Evolutionary conservation across 495 filamentous ascomycete genomes (phyloP).

Genomic region (Aspergillus biplanus): DNA sequence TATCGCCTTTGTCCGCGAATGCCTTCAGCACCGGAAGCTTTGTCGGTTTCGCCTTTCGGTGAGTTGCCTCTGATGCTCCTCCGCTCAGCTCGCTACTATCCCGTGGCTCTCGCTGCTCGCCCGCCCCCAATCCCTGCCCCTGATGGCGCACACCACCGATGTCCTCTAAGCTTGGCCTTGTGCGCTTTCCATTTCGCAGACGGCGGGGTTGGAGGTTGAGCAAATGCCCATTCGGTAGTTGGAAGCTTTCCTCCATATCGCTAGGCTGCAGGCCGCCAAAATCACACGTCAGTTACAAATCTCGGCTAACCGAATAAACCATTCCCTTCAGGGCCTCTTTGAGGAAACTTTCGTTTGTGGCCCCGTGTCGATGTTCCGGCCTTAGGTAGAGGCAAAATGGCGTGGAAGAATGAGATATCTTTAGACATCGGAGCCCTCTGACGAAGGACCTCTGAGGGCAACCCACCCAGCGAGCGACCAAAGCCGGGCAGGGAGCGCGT

Average conservation of each 20-base stretch:
- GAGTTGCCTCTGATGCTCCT: constrained; percentile 11
- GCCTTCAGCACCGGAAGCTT: constrained; percentile 40
- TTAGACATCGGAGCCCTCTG: too few species aligned
- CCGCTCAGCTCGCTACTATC: too few species aligned
- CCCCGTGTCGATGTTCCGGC: not conserved
- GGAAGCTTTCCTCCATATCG: constrained; percentile 33
- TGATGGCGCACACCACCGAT: constrained; percentile 3
- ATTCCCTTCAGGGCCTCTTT: constrained; percentile 27
- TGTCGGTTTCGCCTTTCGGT: constrained; percentile 31
- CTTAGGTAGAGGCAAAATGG: too few species aligned
- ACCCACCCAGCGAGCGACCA: not conserved
- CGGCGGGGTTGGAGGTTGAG: constrained; percentile 38
- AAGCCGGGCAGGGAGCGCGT: constrained; percentile 11
- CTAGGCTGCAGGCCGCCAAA: constrained; percentile 17
- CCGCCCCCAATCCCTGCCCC: not conserved
- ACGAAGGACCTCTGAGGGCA: too few species aligned
- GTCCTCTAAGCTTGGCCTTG: constrained; percentile 6
- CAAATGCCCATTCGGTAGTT: constrained; percentile 40
- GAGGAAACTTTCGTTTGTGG: not conserved
- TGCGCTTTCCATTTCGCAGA: constrained; percentile 17
- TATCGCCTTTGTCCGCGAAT: constrained; percentile 25
- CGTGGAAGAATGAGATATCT: too few species aligned
- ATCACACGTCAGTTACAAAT: constrained; percentile 22
- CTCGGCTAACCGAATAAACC: constrained; percentile 12
- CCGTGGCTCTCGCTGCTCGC: not conserved